Base-by-base conservation (phyloP, 306 rosid species). In the Vigna trinervia region DNA sequence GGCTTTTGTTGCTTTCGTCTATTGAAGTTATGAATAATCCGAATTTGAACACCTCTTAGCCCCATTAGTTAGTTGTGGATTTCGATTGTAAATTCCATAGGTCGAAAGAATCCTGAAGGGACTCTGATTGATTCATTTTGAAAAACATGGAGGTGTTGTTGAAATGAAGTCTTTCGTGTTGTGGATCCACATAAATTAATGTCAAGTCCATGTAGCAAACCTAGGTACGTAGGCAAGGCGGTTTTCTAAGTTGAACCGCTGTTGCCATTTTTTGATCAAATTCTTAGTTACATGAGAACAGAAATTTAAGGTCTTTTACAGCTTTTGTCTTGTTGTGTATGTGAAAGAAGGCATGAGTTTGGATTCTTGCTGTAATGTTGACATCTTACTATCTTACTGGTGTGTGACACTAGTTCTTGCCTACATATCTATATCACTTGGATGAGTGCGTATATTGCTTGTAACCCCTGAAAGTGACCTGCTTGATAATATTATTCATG, bases 21-120 rank as follows among this genome's bases (percentile, higher is more conserved):
- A 1, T 20, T 54, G 61, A 54, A 54, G 43, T 15, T 59, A 6
- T 17, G 76, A 70, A 73, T 57, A 73, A 38, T 20, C 67, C 32
- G 22, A 36, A 73, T 13, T 38, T 63, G 39, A 28, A n/a, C 28
- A 34, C 14, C 47, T 32, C n/a, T 36, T 63, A 8, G 48, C 23
- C 20, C 12, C 12, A 60, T 67, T 53, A 11, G 13, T 30, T 30
- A 47, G 17, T 22, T 47, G 26, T 1, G 19, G 38, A 19, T 54
- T 68, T 56, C 61, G 45, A 46, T 57, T 26, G 30, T 15, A 75
- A 52, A 43, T 65, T 68, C 67, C 46, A 28, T 66, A 17, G 22
- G 51, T 68, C 7, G 50, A 28, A 43, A 54, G 73, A 17, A 43
- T 45, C 69, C 39, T 12, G 20, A 57, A 8, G 1, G 39, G 57